A percentile compares a stretch with the other conserved stretches of the same genome.
Conservation (phyloP, 257 asterid genomes). For the Cordia subcordata region DNA sequence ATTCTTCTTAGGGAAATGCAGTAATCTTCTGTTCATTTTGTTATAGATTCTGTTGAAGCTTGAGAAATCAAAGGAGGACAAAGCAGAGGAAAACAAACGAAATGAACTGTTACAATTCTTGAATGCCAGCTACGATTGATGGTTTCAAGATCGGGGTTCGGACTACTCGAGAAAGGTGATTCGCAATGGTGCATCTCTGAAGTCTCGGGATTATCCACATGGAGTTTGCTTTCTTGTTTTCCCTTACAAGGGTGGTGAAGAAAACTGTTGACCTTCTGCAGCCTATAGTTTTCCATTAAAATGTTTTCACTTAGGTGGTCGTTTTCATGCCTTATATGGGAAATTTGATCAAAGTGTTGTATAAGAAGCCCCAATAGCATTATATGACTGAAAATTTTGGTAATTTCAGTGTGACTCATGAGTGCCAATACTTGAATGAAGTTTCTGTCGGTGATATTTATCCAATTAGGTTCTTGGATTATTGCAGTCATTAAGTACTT, state of each 20-base stretch:
- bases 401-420: not conserved
- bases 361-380: not conserved
- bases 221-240: conserved; percentile 2
- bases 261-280: not conserved
- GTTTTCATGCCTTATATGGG: not conserved
- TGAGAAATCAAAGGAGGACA: conserved; percentile 95
- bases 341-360: not conserved
- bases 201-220: too few species aligned
- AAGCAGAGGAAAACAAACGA: conserved; percentile 82
- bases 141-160: conserved; percentile 1
- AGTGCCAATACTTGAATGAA: not conserved
- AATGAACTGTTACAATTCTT: conserved; percentile 82
- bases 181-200: not conserved
- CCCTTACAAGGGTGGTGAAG: not conserved
- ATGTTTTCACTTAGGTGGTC: not conserved
- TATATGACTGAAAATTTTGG: not conserved
- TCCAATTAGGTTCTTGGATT: not conserved
- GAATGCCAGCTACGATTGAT: conserved; percentile 94
- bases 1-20: not conserved
- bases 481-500: not conserved
- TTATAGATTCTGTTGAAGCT: conserved; percentile 78
- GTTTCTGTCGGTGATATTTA: too few species aligned
- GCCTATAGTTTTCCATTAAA: conserved; percentile 1
- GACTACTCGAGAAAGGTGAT: not conserved
- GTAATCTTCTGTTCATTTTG: not conserved